Conservation (phyloP, 441 rosid genomes). For the Adansonia grandidieri region DNA sequence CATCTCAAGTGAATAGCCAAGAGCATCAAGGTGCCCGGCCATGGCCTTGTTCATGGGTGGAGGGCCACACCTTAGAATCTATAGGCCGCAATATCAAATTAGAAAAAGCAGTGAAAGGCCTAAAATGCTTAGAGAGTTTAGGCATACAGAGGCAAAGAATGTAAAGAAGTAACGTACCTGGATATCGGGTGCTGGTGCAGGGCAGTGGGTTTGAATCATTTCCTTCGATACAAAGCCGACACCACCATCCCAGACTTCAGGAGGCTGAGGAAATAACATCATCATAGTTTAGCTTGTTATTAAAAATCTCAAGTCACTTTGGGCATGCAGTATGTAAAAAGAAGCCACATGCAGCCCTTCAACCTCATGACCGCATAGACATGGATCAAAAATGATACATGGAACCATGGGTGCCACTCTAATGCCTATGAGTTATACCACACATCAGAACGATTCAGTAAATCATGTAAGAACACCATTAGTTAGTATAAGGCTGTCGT, state of each 20-base stretch:
- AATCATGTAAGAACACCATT: not conserved
- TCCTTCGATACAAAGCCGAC: constrained; percentile 71
- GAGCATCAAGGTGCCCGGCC: constrained; percentile 69
- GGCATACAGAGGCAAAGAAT: not conserved
- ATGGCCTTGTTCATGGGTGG: constrained; percentile 92
- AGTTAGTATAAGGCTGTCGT: not conserved
- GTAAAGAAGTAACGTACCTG: constrained; percentile 16
- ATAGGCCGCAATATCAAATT: not conserved
- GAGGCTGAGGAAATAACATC: constrained; percentile 52
- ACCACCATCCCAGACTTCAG: constrained; percentile 80
- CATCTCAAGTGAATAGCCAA: constrained; percentile 70
- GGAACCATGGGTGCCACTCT: not conserved
- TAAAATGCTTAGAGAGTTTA: not conserved
- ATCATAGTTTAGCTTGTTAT: not conserved
- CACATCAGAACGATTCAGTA: not conserved
- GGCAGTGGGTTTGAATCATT: constrained; percentile 70
- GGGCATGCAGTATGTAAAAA: not conserved
- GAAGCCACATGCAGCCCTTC: not conserved
- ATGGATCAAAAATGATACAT: not conserved
- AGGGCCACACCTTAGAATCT: constrained; percentile 88
- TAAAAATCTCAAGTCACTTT: not conserved
- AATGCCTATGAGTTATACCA: not conserved
- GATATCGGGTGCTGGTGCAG: constrained; percentile 67
- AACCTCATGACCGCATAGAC: not conserved
- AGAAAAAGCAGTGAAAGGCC: not conserved